Evolutionary conservation across 2,329 filamentous ascomycete species (phyloP), one percentile per base, ranked within the genome.

Genomic region (Lasiodiplodia hormozganensis): DNA sequence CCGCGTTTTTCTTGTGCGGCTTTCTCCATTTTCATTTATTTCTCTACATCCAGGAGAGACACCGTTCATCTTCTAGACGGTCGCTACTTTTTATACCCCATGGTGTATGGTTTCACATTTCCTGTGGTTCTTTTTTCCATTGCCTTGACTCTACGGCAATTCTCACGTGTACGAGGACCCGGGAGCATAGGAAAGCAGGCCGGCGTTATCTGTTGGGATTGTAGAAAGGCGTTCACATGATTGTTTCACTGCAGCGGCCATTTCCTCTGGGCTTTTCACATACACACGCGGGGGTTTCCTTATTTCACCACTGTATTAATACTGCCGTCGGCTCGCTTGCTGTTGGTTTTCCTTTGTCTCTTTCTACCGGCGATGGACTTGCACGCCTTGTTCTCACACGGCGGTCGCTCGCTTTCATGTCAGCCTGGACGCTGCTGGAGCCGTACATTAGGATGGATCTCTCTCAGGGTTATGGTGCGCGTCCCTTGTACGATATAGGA

Each of bases 41-140:
- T 28, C 58, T 31, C 34, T 53, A 49, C 53, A 36, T 64, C 51
- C 52, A 53, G 64, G 68, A 69, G 64, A 67, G 65, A 64, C 34
- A 38, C 52, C 54, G 64, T 67, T 68, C 56, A 65, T 67, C 65
- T 70, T 71, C 68, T 70, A 69, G 65, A 70, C 70, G 62, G 54
- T 71, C 70, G 69, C 62, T 71, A 71, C 70, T 65, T 68, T 52
- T 65, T 68, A 70, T 71, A 71, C 69, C 70, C 70, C 68, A 67
- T 40, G 52, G 65, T 57, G 54, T 57, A 28, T 69, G 54, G 65
- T 57, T 56, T 67, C 53, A 51, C 11, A 43, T 57, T 67, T 57
- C 36, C 64, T 31, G 43, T 28, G 43, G 58, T 36, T 67, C 23
- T 38, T 40, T 16, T 58, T 66, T 49, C 38, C 34, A 40, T 58